phyloP scores from a whole-genome alignment of 345 rosid species.

The Eucalyptus decipiens region DNA sequence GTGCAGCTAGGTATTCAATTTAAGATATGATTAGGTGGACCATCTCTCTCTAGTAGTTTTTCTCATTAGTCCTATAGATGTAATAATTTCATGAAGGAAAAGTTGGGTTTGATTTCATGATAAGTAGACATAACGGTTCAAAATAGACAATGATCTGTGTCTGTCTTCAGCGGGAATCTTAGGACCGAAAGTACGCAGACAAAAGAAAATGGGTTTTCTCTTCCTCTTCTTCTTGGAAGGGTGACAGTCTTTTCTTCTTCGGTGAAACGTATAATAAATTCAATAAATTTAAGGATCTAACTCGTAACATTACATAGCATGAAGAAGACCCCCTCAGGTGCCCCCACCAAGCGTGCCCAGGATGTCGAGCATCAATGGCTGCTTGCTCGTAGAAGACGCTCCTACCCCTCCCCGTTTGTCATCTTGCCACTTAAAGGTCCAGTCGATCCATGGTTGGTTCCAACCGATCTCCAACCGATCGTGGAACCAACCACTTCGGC shows the following conservation, averaged over 20 bases:
- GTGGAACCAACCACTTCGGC: not conserved
- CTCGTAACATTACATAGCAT: not conserved
- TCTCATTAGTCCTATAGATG: not conserved
- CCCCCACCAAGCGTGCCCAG: not conserved
- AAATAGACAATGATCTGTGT: not conserved
- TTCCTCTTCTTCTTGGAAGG: not conserved
- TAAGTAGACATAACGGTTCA: not conserved
- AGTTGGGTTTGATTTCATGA: not conserved
- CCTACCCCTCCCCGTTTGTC: not conserved
- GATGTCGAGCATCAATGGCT: not conserved
- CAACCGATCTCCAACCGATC: too few species aligned
- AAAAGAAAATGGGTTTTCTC: not conserved
- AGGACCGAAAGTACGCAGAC: not conserved
- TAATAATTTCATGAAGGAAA: not conserved
- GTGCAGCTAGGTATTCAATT: not conserved
- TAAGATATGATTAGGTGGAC: not conserved
- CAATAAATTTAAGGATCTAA: not conserved
- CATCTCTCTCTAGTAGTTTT: not conserved
- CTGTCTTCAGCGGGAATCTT: not conserved
- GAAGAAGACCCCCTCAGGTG: not conserved
- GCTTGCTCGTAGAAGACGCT: not conserved
- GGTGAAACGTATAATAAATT: not conserved
- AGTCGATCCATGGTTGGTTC: not conserved
- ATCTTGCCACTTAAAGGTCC: not conserved
- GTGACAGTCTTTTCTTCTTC: not conserved